Evolutionary conservation across 805 yeast genomes (phyloP).

Genomic region (Candida parachauliodes): DNA sequence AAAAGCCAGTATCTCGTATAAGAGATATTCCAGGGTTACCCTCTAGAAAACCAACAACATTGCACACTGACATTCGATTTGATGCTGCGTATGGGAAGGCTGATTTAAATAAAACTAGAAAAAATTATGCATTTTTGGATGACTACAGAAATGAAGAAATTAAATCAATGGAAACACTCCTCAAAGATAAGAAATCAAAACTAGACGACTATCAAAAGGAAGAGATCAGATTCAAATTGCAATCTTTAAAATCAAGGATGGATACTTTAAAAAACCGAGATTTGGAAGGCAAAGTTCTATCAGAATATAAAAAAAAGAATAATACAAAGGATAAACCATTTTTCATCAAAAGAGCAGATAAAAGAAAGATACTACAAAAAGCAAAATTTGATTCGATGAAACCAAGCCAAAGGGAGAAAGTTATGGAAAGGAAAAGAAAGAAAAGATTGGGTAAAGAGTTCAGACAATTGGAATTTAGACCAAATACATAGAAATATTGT

Average conservation of each 20-base stretch:
- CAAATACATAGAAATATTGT: slow-evolving; percentile 1
- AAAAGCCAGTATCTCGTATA: slow-evolving; percentile 62
- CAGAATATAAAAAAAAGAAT: slow-evolving; percentile 54
- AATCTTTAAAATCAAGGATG: slow-evolving; percentile 63
- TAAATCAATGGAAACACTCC: slow-evolving; percentile 48
- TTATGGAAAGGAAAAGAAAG: slow-evolving; percentile 84
- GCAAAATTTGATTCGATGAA: slow-evolving; percentile 76
- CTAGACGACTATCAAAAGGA: slow-evolving; percentile 45
- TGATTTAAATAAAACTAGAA: slow-evolving; percentile 61
- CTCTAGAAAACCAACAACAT: slow-evolving; percentile 33
- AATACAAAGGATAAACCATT: slow-evolving; percentile 47
- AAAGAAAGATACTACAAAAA: slow-evolving; percentile 69
- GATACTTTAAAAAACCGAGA: slow-evolving; percentile 72
- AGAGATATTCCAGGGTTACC: slow-evolving; percentile 73
- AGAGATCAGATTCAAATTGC: slow-evolving; percentile 53
- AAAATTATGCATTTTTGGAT: slow-evolving; percentile 80
- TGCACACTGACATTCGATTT: slow-evolving; percentile 82
- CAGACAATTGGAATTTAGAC: slow-evolving; percentile 42
- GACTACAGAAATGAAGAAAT: slow-evolving; percentile 80
- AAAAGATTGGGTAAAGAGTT: slow-evolving; percentile 80
- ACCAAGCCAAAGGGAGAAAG: slow-evolving; percentile 69
- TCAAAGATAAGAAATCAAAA: slow-evolving; percentile 51
- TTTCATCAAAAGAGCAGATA: slow-evolving; percentile 66
- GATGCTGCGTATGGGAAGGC: slow-evolving; percentile 88
- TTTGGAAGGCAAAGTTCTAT: slow-evolving; percentile 61